These are phyloP conservation scores for Alternaria alternata DNA, from an alignment of 2,329 filamentous ascomycete genomes.

Conservation along the genomic window DNA sequence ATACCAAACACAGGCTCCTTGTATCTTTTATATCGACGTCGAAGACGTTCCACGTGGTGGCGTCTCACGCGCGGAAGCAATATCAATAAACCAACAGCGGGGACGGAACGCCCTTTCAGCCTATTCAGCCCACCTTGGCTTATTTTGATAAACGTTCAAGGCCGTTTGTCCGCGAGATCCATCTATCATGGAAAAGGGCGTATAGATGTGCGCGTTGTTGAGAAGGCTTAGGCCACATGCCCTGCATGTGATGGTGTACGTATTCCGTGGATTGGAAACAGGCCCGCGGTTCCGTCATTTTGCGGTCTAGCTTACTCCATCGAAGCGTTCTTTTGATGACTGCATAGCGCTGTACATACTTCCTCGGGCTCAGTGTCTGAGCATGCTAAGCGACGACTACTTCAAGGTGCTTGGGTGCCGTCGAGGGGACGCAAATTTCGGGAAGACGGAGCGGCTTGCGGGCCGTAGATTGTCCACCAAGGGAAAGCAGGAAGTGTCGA, in stretches of 20 bases:
- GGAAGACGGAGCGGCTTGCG: conserved; percentile 20
- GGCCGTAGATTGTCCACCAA: background rate
- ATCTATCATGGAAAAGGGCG: background rate
- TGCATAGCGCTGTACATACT: background rate
- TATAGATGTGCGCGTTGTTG: background rate
- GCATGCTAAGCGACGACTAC: conserved; percentile 2
- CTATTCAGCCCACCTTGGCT: conserved; percentile 19
- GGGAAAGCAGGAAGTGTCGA: background rate
- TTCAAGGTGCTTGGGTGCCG: background rate
- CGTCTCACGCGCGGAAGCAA: conserved; percentile 13
- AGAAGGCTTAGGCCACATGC: background rate
- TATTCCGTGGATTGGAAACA: conserved; percentile 9
- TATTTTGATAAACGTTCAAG: background rate
- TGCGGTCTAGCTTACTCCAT: background rate
- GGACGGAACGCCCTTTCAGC: conserved; percentile 18
- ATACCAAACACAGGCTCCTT: background rate
- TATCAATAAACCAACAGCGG: conserved; percentile 7
- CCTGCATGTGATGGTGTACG: conserved; percentile 1
- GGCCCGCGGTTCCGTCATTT: conserved; percentile 16
- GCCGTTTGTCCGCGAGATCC: conserved; percentile 2
- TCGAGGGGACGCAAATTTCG: conserved; percentile 1
- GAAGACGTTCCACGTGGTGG: background rate
- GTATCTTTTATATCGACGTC: conserved; percentile 1
- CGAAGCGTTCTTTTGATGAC: conserved; percentile 3
- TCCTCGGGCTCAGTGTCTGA: background rate